A percentile compares a stretch with the other conserved stretches of the same genome.
Conservation (phyloP, 1,284 basidiomycete genomes). For the Heterobasidion irregulare region DNA sequence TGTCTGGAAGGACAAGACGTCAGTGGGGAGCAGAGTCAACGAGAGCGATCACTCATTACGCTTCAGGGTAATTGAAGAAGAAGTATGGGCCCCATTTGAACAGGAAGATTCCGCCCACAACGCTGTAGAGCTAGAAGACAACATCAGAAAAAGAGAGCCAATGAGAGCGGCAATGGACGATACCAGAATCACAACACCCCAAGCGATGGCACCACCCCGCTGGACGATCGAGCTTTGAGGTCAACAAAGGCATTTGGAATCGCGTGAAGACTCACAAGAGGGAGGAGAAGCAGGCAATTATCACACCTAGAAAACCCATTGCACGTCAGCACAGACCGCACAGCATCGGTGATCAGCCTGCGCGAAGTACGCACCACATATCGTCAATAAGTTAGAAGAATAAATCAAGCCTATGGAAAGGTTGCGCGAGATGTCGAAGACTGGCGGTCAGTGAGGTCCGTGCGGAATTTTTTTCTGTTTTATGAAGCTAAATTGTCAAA, state of each 20-base stretch:
- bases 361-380: constrained; percentile 13
- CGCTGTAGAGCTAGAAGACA: constrained; percentile 47
- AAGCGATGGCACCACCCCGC: constrained; percentile 70
- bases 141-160: constrained; percentile 6
- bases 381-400: background rate
- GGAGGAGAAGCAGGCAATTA: constrained; percentile 62
- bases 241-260: background rate
- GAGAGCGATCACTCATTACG: constrained; percentile 26
- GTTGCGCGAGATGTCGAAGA: background rate
- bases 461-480: background rate
- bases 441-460: background rate
- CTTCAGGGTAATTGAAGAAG: constrained; percentile 68
- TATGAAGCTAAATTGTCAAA: background rate
- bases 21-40: constrained; percentile 1
- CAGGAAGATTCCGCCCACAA: constrained; percentile 62
- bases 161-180: constrained; percentile 3
- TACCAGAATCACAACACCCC: constrained; percentile 60
- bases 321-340: background rate
- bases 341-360: background rate
- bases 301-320: constrained; percentile 44
- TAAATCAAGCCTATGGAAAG: background rate
- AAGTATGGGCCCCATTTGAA: constrained; percentile 58
- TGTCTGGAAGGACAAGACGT: constrained; percentile 32
- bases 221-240: constrained; percentile 21
- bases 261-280: constrained; percentile 39